phyloP scores from a whole-genome alignment of 768 basidiomycete species.

The Mycena galericulata region DNA sequence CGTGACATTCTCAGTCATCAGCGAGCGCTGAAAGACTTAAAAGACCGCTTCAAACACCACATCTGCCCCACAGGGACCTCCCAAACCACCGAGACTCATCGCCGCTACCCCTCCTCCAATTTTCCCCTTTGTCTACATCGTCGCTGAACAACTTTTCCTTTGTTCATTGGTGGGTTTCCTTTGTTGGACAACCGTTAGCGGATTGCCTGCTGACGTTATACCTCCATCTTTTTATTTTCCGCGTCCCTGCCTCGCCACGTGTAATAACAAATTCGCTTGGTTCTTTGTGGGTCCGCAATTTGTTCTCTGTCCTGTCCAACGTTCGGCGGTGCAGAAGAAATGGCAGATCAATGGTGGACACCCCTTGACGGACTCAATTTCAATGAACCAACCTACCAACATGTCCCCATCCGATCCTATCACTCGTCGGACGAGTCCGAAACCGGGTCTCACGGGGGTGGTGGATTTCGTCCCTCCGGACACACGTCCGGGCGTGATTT shows the following conservation, averaged over 20 bases:
- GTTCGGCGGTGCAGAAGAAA: constrained; percentile 8
- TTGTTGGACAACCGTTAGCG: constrained; percentile 18
- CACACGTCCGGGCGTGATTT: constrained; percentile 11
- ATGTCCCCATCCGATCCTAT: constrained; percentile 14
- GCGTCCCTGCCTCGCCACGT: constrained; percentile 20
- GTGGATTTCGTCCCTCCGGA: constrained; percentile 6
- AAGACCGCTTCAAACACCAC: constrained; percentile 13
- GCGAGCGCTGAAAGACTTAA: constrained; percentile 12
- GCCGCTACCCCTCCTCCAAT: not conserved
- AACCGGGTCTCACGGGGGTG: constrained; percentile 20
- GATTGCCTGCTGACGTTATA: constrained; percentile 28
- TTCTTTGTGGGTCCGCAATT: constrained; percentile 15
- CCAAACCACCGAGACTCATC: constrained; percentile 1
- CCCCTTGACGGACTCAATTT: not conserved
- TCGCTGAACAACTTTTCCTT: constrained; percentile 10
- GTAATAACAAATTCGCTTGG: constrained; percentile 15
- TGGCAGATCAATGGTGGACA: constrained; percentile 11
- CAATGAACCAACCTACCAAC: not conserved
- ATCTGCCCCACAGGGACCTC: constrained; percentile 14
- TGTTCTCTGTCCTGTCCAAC: constrained; percentile 20
- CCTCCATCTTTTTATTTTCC: constrained; percentile 7
- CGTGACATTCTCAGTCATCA: not conserved
- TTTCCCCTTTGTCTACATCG: not conserved
- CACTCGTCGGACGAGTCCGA: constrained; percentile 27
- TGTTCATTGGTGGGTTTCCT: constrained; percentile 24